Base-by-base conservation (phyloP, 2,329 filamentous ascomycete species). In the Capronia americana region DNA sequence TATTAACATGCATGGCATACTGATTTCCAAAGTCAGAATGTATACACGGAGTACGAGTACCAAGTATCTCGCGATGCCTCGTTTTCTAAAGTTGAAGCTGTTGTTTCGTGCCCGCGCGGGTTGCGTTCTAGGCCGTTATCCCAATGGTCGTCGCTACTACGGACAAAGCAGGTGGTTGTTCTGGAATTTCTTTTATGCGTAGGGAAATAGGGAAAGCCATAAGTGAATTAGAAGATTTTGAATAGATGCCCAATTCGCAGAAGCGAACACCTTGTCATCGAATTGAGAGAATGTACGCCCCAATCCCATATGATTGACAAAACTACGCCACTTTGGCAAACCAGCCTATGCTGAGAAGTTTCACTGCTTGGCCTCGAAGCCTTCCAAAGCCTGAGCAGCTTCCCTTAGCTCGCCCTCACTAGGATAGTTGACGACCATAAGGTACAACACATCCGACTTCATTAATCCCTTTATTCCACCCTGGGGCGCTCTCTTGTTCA, bases 371-470 rank as follows among this genome's bases (percentile, higher is more conserved):
- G 12, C 12, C 38, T 41, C 38, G 17, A 41, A 41, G 12, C 4
- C 24, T 24, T 30, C 41, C 51, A 56, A 23, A 12, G 41, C 48
- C 38, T 65, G 51, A n/a, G 34, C 34, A n/a, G 34, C 51, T 32
- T 38, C 55, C 41, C 34, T 62, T 26, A 65, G 30, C 58, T 68
- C 63, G 34, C 4, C 5, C 34, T 65, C 56, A 7, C 23, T 63
- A 24, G 66, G 66, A 32, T 48, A 58, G 51, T 68, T 63, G 11
- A 68, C 66, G n/a, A 65, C 32, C 57, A 60, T 61, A 8, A 68
- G 50, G 41, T 68, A 68, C 53, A 68, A 30, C 26, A 61, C 57
- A 44, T 63, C 63, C 58, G 44, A 46, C 46, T 32, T 44, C 54
- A 63, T 56, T 54, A 65, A 14, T 10, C 54, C 54, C 14, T 66